Evolutionary conservation across 495 filamentous ascomycete genomes (phyloP).

Genomic region (Trichocladium uniseriatum): DNA sequence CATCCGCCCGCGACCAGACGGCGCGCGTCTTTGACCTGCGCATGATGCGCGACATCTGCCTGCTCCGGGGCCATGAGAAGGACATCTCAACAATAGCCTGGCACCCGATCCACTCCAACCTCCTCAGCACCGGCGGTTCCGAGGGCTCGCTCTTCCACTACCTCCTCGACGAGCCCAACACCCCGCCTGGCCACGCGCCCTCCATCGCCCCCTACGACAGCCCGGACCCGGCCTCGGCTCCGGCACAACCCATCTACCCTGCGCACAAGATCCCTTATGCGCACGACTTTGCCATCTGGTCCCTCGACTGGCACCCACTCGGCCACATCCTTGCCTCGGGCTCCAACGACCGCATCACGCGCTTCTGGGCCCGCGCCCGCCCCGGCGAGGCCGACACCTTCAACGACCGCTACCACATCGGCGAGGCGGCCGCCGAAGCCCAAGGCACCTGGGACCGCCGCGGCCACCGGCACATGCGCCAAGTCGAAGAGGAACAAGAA

Average conservation of each 20-base stretch:
- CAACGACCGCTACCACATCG: conserved; percentile 89
- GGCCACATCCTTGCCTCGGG: conserved; percentile 98
- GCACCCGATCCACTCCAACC: conserved; percentile 82
- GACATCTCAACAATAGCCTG: conserved; percentile 86
- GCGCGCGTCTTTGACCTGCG: conserved; percentile 88
- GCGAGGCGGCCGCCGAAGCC: conserved; percentile 83
- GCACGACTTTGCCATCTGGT: conserved; percentile 93
- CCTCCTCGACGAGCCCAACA: conserved; percentile 82
- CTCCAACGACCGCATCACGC: conserved; percentile 90
- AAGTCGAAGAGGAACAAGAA: conserved; percentile 88
- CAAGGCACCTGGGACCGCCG: conserved; percentile 85
- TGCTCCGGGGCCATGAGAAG: conserved; percentile 88
- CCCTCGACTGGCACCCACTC: conserved; percentile 91
- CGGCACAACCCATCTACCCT: conserved; percentile 79
- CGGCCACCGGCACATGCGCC: conserved; percentile 66
- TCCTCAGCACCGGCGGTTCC: conserved; percentile 83
- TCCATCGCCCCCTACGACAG: conserved; percentile 76
- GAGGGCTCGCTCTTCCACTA: conserved; percentile 90
- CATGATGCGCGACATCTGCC: conserved; percentile 95
- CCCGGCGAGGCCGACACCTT: conserved; percentile 73
- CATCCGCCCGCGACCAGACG: conserved; percentile 84
- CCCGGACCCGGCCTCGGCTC: conserved; percentile 63
- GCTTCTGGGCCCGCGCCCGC: conserved; percentile 86
- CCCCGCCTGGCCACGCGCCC: conserved; percentile 55
- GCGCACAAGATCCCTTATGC: conserved; percentile 77